These are phyloP conservation scores for Citrullus colocynthis DNA, from an alignment of 306 rosid species.

Conservation along the genomic window DNA sequence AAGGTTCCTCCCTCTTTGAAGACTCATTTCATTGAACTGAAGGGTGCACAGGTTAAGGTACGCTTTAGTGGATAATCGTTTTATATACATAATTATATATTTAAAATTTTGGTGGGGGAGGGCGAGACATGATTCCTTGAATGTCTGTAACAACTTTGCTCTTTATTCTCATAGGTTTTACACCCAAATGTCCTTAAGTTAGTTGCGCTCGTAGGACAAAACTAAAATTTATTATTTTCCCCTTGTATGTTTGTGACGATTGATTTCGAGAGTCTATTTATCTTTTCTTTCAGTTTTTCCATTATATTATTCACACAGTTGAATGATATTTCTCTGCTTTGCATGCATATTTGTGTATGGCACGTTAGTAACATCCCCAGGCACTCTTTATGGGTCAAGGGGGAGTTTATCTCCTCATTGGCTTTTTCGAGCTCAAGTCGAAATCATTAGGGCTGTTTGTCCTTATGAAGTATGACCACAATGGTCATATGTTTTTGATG, in stretches of 20 bases:
- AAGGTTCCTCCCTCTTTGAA: constrained; percentile 72
- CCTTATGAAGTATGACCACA: background rate
- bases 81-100: background rate
- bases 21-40: constrained; percentile 75
- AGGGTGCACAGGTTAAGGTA: constrained; percentile 99
- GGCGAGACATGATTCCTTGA: background rate
- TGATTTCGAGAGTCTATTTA: background rate
- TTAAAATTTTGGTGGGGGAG: background rate
- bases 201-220: background rate
- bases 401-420: background rate
- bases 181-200: background rate
- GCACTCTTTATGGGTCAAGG: background rate
- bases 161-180: background rate
- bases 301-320: background rate
- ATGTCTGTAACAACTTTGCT: background rate
- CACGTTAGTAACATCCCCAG: background rate
- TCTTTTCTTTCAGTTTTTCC: background rate
- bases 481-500: background rate
- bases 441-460: background rate
- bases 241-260: background rate
- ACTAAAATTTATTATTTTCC: background rate
- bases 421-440: background rate
- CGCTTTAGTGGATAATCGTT: background rate
- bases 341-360: background rate
- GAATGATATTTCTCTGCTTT: background rate